phyloP scores from a whole-genome alignment of 108 stramenopile species.

The Fragilaria crotonensis region DNA sequence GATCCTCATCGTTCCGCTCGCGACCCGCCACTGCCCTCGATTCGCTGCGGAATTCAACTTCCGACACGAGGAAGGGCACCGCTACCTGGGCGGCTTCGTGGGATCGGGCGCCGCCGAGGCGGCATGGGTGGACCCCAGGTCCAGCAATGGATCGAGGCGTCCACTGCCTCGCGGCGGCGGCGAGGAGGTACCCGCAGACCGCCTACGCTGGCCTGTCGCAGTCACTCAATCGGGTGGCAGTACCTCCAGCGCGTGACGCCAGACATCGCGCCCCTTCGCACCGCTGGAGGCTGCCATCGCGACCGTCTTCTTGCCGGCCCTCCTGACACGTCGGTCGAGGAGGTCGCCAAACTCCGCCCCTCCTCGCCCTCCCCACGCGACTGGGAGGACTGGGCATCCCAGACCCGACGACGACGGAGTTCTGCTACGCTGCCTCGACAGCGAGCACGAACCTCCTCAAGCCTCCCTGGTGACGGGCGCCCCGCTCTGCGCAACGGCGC shows the following conservation, averaged over 20 bases:
- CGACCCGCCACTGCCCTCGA: background rate
- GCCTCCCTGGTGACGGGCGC: too few relatives aligned
- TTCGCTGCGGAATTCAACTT: background rate
- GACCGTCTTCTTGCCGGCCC: constrained; percentile 11
- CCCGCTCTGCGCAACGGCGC: background rate
- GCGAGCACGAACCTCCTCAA: background rate
- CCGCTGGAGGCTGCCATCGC: constrained; percentile 11
- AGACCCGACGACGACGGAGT: constrained; percentile 2
- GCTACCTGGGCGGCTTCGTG: constrained; percentile 22
- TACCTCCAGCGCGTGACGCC: constrained; percentile 11
- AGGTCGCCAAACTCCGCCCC: constrained; percentile 3
- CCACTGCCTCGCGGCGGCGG: constrained; percentile 4
- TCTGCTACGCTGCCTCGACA: background rate
- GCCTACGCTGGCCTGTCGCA: constrained; percentile 14
- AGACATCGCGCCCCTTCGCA: constrained; percentile 2
- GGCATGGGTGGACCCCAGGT: constrained; percentile 10
- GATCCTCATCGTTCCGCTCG: background rate
- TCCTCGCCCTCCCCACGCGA: background rate
- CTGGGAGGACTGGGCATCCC: constrained; percentile 11
- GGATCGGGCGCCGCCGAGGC: background rate
- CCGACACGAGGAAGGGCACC: constrained; percentile 2
- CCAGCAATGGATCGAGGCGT: constrained; percentile 7
- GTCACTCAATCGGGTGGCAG: constrained; percentile 21
- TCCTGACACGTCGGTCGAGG: constrained; percentile 2
- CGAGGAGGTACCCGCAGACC: constrained; percentile 16